Evolutionary conservation across 1,284 basidiomycete species (phyloP), one percentile per base, ranked within the genome.

Genomic region (Cryptococcus sp.): DNA sequence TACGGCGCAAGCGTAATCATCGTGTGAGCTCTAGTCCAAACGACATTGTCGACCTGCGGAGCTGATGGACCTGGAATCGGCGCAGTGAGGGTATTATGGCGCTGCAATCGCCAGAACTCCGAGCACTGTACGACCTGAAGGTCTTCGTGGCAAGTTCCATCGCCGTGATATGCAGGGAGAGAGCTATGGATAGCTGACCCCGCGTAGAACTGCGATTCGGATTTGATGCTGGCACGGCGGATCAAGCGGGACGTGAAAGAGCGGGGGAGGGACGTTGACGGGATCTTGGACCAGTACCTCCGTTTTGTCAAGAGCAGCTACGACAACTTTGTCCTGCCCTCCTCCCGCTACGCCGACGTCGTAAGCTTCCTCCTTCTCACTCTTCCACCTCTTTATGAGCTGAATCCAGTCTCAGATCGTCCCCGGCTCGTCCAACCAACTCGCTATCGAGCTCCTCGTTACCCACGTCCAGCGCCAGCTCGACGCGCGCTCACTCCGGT

Each of bases 1-100:
- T 98, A 98, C 73, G 95, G 95, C 1, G 92, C 93, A 4, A 85
- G 88, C n/a, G 89, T 98, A 47, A 88, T 98, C 66, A 94, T 98
- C 61, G 84, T 89, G 87, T 70, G 61, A 65, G 46, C 51, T 56
- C 43, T 35, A 39, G 36, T 7, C 18, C 15, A 5, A 6, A 28
- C 6, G n/a, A 9, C 6, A 16, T 8, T 47, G 1, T 47, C 18
- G 18, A 9, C n/a, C 50, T 35, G 50, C 35, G 55, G 87, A 86
- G 21, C 56, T 65, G 38, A 66, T 47, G 28, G 9, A 33, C 28
- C 20, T 20, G 0, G 16, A 33, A 33, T 9, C 28, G n/a, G 3
- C 2, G 13, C 49, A 75, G 72, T 0, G 94, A 98, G 71, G 95
- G 95, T 3, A 94, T 98, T 61, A 87, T 97, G 84, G 85, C 90